Conservation (phyloP, 352 stramenopile genomes). For the Globisporangium nodosum region DNA sequence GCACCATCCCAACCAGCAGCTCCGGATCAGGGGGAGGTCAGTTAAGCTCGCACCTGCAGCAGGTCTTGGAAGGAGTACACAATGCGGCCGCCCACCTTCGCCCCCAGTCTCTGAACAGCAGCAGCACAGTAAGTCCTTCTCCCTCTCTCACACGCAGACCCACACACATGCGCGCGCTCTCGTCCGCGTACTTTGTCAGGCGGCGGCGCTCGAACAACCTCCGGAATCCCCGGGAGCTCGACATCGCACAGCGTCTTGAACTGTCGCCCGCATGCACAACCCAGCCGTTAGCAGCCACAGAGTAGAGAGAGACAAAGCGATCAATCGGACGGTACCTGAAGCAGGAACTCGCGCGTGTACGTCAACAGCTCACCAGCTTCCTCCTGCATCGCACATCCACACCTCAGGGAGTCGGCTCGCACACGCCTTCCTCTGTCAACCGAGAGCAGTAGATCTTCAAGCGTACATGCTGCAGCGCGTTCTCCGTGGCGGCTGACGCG, state of each 20-base stretch:
- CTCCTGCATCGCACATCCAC: slow-evolving; percentile 10
- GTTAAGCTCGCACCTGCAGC: slow-evolving; percentile 27
- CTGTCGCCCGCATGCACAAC: slow-evolving; percentile 13
- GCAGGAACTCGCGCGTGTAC: slow-evolving; percentile 64
- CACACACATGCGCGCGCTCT: neutral
- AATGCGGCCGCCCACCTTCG: slow-evolving; percentile 37
- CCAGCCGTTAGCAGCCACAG: neutral
- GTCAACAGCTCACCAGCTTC: slow-evolving; percentile 21
- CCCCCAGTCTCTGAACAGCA: slow-evolving; percentile 30
- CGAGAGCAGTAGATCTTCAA: too few species aligned
- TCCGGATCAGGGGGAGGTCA: neutral
- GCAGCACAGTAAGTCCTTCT: neutral
- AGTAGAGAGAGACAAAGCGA: neutral
- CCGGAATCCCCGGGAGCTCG: slow-evolving; percentile 30
- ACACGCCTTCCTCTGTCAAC: neutral
- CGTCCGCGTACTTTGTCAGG: slow-evolving; percentile 23
- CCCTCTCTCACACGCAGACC: neutral
- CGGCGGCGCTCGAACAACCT: slow-evolving; percentile 38
- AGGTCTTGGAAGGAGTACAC: slow-evolving; percentile 66
- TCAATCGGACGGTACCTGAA: slow-evolving; percentile 22
- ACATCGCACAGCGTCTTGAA: slow-evolving; percentile 52
- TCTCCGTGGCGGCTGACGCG: neutral
- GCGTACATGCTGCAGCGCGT: neutral
- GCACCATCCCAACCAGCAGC: neutral
- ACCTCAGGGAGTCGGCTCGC: neutral